Conservation (phyloP, 805 yeast genomes). For the Ogataea paraovalis region DNA sequence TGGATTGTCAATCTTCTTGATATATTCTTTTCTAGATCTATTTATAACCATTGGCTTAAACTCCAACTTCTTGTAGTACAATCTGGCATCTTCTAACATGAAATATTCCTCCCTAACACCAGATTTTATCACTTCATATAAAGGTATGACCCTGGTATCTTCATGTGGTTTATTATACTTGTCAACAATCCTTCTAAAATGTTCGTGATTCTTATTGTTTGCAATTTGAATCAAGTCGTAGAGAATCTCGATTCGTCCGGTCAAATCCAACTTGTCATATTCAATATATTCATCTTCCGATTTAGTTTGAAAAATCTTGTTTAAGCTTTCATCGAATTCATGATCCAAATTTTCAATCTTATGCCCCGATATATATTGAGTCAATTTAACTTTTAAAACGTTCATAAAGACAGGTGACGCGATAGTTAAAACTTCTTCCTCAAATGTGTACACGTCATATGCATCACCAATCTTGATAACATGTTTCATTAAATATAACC, state of each 20-base stretch:
- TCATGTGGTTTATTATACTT: conserved; percentile 27
- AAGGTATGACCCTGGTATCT: conserved; percentile 20
- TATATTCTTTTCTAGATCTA: conserved; percentile 29
- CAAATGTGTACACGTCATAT: conserved; percentile 57
- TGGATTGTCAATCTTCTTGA: conserved; percentile 20
- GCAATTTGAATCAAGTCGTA: conserved; percentile 37
- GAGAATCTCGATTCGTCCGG: conserved; percentile 48
- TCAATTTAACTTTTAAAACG: conserved; percentile 40
- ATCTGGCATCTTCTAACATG: conserved; percentile 48
- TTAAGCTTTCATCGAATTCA: conserved; percentile 27
- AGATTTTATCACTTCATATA: conserved; percentile 15
- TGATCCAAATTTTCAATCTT: conserved; percentile 26
- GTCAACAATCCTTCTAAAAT: conserved; percentile 48
- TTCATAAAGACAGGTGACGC: conserved; percentile 39
- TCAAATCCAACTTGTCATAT: conserved; percentile 31
- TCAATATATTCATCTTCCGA: conserved; percentile 10
- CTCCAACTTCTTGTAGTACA: conserved; percentile 39
- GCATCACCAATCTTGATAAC: conserved; percentile 47
- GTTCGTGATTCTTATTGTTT: conserved; percentile 39
- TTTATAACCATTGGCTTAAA: conserved; percentile 34
- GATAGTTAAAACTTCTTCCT: conserved; percentile 53
- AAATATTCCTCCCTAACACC: conserved; percentile 25
- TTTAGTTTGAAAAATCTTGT: conserved; percentile 11
- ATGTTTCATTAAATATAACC: conserved; percentile 54
- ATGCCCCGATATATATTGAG: conserved; percentile 37